Evolutionary conservation across 202 grass and related monocot genomes (phyloP), one percentile per base, ranked within the genome.

Genomic region (Tripidium arundinaceum): DNA sequence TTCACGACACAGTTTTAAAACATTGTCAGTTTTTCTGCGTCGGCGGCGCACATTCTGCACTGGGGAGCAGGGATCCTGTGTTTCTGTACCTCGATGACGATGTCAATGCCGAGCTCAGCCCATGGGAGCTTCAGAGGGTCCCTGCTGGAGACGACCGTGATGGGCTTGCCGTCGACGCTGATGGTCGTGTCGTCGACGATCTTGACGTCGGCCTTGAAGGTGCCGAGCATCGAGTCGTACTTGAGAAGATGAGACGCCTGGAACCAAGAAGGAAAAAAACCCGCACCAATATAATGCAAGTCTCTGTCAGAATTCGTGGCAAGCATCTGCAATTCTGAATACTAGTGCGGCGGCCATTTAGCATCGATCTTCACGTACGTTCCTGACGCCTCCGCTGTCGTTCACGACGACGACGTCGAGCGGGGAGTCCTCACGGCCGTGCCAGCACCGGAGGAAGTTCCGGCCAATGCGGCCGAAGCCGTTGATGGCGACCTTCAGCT

Each of bases 21-120:
- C n/a, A n/a, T n/a, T n/a, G n/a, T n/a, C n/a, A n/a, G n/a, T n/a
- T n/a, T n/a, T n/a, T n/a, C n/a, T n/a, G n/a, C n/a, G n/a, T n/a
- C n/a, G n/a, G n/a, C n/a, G n/a, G n/a, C n/a, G n/a, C n/a, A n/a
- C n/a, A n/a, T n/a, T n/a, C n/a, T n/a, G n/a, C n/a, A n/a, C n/a
- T n/a, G n/a, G n/a, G n/a, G n/a, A n/a, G n/a, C n/a, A n/a, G n/a
- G n/a, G n/a, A n/a, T n/a, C n/a, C n/a, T n/a, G n/a, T n/a, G n/a
- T n/a, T n/a, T n/a, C n/a, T n/a, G n/a, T n/a, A n/a, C n/a, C n/a
- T 97, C 91, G 58, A 97, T 97, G 76, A 97, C 94, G 85, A 97
- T 86, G 81, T 97, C 94, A 37, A 97, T 40, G 65, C 94, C 94
- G 8, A 94, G 0, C 49, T 94, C 81, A 2, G 74, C 84, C 94